Evolutionary conservation across 257 asterid genomes (phyloP).

Genomic region (Nemophila menziesii): DNA sequence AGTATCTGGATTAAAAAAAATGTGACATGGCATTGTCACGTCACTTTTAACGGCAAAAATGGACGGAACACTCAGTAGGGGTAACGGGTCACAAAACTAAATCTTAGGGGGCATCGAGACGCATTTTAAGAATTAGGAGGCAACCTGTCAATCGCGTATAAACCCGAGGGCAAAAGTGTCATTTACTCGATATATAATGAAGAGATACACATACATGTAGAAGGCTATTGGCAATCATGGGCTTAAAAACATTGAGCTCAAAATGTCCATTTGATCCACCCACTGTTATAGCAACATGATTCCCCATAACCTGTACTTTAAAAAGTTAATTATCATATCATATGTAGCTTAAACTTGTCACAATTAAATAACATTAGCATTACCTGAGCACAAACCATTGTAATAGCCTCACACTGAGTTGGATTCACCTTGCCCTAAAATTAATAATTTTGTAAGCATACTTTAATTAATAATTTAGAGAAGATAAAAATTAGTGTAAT

Average conservation of each 20-base stretch:
- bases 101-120: too few species aligned
- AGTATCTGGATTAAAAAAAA: too few species aligned
- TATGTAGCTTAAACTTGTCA: background rate
- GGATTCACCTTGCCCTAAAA: slow-evolving; percentile 98
- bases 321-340: slow-evolving; percentile 5
- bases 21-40: too few species aligned
- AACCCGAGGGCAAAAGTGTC: too few species aligned
- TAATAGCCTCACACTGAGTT: slow-evolving; percentile 94
- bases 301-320: slow-evolving; percentile 58
- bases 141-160: too few species aligned
- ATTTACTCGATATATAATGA: background rate
- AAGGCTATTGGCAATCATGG: slow-evolving; percentile 80
- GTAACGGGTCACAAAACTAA: too few species aligned
- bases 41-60: too few species aligned
- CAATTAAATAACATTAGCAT: background rate
- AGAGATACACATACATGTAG: slow-evolving; percentile 52
- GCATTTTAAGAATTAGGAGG: too few species aligned
- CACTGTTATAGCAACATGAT: slow-evolving; percentile 76
- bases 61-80: too few species aligned
- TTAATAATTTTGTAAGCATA: too few species aligned
- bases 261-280: slow-evolving; percentile 96
- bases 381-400: slow-evolving; percentile 99
- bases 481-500: background rate
- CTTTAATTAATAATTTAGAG: too few species aligned
- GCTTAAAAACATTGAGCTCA: slow-evolving; percentile 90